Evolutionary conservation across 805 yeast species (phyloP).

Genomic region (Candida pseudofarinosa): DNA sequence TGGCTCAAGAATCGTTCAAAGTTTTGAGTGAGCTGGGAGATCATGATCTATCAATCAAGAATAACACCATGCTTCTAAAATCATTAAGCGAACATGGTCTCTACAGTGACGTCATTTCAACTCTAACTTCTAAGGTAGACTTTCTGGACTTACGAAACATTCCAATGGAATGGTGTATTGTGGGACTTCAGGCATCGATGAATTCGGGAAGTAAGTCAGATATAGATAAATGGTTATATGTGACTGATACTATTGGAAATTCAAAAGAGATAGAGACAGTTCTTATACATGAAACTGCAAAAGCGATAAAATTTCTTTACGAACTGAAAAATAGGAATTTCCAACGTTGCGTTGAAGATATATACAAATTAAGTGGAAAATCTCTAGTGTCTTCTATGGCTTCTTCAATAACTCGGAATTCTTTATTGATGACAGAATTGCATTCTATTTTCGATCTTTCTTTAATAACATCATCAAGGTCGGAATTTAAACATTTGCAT

Average conservation of each 20-base stretch:
- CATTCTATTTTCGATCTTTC: conserved; percentile 34
- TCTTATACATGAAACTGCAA: conserved; percentile 63
- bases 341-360: conserved; percentile 40
- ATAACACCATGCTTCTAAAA: conserved; percentile 54
- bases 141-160: conserved; percentile 18
- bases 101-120: conserved; percentile 59
- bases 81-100: conserved; percentile 75
- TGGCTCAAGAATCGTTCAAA: conserved; percentile 81
- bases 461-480: conserved; percentile 16
- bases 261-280: conserved; percentile 49
- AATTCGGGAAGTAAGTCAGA: conserved; percentile 52
- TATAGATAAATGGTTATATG: conserved; percentile 55
- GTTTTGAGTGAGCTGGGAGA: conserved; percentile 47
- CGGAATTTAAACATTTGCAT: conserved; percentile 7
- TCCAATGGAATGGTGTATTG: conserved; percentile 55
- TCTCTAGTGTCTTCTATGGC: conserved; percentile 43
- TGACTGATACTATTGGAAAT: conserved; percentile 42
- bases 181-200: conserved; percentile 75
- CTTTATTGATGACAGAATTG: conserved; percentile 31
- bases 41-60: conserved; percentile 25
- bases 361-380: conserved; percentile 57
- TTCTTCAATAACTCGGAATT: conserved; percentile 35
- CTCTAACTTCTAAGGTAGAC: conserved; percentile 37
- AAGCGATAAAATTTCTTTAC: conserved; percentile 48
- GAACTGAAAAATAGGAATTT: conserved; percentile 30